A percentile compares a stretch with the other conserved stretches of the same genome.
phyloP scores from a whole-genome alignment of 495 filamentous ascomycete genomes.

The Talaromyces trachyspermus region DNA sequence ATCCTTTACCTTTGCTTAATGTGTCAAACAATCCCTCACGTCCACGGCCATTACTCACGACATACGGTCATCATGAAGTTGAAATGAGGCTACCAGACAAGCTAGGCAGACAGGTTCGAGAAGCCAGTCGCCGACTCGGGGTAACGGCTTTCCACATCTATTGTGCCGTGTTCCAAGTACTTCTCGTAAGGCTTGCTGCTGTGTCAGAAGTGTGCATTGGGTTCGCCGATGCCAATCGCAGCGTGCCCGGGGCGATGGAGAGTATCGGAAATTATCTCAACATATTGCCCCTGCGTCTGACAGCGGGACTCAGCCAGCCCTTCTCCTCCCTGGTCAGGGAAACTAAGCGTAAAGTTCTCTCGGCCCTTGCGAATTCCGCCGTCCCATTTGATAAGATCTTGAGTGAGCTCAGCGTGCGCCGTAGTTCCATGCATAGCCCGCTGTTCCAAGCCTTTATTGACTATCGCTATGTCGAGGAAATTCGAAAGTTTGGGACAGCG shows the following conservation, averaged over 20 bases:
- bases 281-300: conserved; percentile 36
- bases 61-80: conserved; percentile 8
- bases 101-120: not conserved
- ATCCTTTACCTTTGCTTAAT: conserved; percentile 28
- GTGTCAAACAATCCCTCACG: conserved; percentile 10
- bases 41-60: conserved; percentile 9
- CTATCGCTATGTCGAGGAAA: conserved; percentile 22
- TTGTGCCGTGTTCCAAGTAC: conserved; percentile 24
- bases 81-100: conserved; percentile 10
- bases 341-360: conserved; percentile 13
- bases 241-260: conserved; percentile 15
- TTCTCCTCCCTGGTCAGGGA: conserved; percentile 14
- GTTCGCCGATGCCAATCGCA: conserved; percentile 34
- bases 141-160: conserved; percentile 39
- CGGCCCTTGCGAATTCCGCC: conserved; percentile 23
- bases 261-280: conserved; percentile 42
- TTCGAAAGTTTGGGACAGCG: conserved; percentile 14
- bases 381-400: conserved; percentile 42
- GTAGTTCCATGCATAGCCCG: conserved; percentile 24
- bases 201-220: conserved; percentile 33
- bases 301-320: conserved; percentile 1
- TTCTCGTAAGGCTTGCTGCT: conserved; percentile 21
- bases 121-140: no score
- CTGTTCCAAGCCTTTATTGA: conserved; percentile 36
- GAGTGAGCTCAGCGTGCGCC: conserved; percentile 24